A percentile compares a stretch with the other conserved stretches of the same genome.
phyloP scores from a whole-genome alignment of 164 flowering plant species.

The Magnolia officinalis region DNA sequence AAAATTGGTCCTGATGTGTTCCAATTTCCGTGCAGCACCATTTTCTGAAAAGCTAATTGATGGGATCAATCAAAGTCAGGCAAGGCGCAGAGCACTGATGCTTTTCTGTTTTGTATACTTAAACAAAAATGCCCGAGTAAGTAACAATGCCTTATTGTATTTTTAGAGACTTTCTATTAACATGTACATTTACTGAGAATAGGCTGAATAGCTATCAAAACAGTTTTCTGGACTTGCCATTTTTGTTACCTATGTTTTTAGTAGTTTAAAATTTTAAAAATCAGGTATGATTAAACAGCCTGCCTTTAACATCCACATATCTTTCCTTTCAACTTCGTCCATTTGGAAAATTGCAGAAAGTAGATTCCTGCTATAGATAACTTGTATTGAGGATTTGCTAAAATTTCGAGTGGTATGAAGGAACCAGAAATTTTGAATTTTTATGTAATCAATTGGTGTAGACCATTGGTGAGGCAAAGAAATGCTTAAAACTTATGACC shows the following conservation, averaged over 20 bases:
- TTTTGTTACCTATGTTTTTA: neutral
- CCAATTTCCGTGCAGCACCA: slow-evolving; percentile 40
- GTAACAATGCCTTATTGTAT: slow-evolving; percentile 3
- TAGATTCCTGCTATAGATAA: too few species aligned
- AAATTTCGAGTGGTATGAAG: too few species aligned
- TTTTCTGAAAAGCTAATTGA: slow-evolving; percentile 63
- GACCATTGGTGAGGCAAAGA: too few species aligned
- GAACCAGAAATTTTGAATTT: too few species aligned
- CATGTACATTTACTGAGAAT: neutral
- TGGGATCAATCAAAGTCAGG: slow-evolving; percentile 78
- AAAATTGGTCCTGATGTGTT: neutral
- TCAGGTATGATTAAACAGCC: too few species aligned
- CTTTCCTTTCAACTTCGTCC: too few species aligned
- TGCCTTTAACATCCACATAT: too few species aligned
- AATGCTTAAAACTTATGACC: too few species aligned
- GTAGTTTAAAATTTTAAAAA: neutral
- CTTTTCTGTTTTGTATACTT: slow-evolving; percentile 68
- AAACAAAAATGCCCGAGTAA: slow-evolving; percentile 59
- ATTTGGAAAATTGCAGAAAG: too few species aligned
- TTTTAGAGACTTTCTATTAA: neutral
- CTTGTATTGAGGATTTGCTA: too few species aligned
- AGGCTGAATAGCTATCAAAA: neutral
- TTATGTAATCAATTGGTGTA: too few species aligned
- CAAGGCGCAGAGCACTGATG: slow-evolving; percentile 73
- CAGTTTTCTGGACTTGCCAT: neutral